Conservation (phyloP, 495 filamentous ascomycete genomes). For the Jackrogersella multiformis region DNA sequence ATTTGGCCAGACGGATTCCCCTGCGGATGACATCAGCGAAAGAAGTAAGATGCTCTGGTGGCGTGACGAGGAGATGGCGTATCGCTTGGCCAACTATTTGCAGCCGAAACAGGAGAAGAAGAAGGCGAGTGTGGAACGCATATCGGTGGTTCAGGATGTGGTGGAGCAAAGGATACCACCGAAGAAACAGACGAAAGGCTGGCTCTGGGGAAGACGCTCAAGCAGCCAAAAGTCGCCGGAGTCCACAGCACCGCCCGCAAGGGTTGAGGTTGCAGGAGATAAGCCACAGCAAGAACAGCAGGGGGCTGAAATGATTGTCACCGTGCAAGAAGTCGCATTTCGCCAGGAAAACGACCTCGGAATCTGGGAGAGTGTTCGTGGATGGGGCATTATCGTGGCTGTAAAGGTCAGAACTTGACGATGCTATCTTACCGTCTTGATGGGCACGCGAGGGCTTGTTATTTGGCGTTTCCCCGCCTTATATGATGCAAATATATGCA, state of each 20-base stretch:
- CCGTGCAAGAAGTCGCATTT: slow-evolving; percentile 63
- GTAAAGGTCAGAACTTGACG: slow-evolving; percentile 45
- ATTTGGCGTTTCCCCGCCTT: background rate
- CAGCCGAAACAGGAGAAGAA: slow-evolving; percentile 47
- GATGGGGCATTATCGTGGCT: slow-evolving; percentile 58
- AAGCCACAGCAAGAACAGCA: slow-evolving; percentile 19
- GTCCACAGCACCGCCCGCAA: background rate
- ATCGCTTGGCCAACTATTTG: slow-evolving; percentile 54
- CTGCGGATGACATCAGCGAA: background rate
- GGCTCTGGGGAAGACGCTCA: slow-evolving; percentile 39
- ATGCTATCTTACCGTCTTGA: background rate
- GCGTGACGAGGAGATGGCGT: slow-evolving; percentile 58
- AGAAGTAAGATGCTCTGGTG: slow-evolving; percentile 49
- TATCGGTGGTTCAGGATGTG: slow-evolving; percentile 40
- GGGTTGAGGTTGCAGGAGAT: slow-evolving; percentile 3
- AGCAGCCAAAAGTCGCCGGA: slow-evolving; percentile 19
- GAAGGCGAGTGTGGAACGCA: slow-evolving; percentile 30
- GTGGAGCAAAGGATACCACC: slow-evolving; percentile 44
- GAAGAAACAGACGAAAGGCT: slow-evolving; percentile 44
- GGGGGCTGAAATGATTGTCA: slow-evolving; percentile 50
- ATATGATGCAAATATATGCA: background rate
- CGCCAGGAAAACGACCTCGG: slow-evolving; percentile 63
- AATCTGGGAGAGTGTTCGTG: slow-evolving; percentile 59
- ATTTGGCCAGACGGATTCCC: slow-evolving; percentile 38
- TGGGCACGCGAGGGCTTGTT: background rate